phyloP scores from a whole-genome alignment of 257 asterid genomes.

The Plectranthus barbatus region DNA sequence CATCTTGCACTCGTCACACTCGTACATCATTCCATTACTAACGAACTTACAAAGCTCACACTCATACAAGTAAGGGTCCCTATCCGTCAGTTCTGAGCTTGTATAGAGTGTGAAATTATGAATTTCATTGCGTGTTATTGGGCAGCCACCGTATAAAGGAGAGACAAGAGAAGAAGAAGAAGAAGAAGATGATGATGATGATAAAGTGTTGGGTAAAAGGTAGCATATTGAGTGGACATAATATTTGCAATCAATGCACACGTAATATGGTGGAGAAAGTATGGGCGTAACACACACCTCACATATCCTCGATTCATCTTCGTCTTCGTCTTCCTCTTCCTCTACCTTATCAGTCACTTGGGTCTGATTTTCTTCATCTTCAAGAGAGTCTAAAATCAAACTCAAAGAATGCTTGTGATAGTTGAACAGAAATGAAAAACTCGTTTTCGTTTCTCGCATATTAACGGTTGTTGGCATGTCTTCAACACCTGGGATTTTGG shows the following conservation, averaged over 20 bases:
- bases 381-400: not conserved
- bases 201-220: not conserved
- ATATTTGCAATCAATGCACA: not conserved
- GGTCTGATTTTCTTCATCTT: too few species aligned
- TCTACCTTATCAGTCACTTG: not conserved
- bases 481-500: not conserved
- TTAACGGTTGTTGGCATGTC: not conserved
- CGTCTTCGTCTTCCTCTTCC: not conserved
- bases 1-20: not conserved
- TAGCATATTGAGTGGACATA: not conserved
- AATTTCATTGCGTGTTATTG: not conserved
- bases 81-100: not conserved
- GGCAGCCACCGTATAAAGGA: not conserved
- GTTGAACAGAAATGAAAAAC: not conserved
- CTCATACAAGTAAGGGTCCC: not conserved
- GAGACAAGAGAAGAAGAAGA: not conserved
- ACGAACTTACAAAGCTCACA: not conserved
- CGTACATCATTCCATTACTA: not conserved
- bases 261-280: conserved; percentile 1
- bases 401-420: conserved; percentile 4
- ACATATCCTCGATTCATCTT: not conserved
- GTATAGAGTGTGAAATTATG: not conserved
- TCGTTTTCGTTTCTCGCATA: not conserved
- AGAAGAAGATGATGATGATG: too few species aligned
- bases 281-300: not conserved